Conservation (phyloP, 345 rosid species). For the Bruguiera parviflora region DNA sequence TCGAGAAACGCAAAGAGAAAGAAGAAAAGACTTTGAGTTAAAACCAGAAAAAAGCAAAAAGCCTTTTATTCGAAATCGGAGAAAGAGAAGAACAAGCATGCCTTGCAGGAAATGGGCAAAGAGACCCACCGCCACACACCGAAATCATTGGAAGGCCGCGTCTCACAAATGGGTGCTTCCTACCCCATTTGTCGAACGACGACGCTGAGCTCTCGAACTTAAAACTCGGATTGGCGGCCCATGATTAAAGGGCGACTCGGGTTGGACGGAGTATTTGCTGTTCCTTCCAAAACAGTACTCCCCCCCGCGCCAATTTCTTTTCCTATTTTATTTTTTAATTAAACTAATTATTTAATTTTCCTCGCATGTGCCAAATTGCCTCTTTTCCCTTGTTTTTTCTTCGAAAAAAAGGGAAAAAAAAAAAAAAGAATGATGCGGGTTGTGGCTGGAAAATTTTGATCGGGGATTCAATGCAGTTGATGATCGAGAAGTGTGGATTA, state of each 20-base stretch:
- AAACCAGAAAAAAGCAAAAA: neutral
- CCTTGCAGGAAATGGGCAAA: conserved; percentile 87
- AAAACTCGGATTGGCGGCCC: neutral
- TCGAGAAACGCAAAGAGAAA: neutral
- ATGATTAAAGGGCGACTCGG: conserved; percentile 6
- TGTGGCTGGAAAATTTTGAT: too few species aligned
- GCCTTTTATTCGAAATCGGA: neutral
- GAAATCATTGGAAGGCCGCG: conserved; percentile 96
- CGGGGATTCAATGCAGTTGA: too few species aligned
- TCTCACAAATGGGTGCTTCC: conserved; percentile 76
- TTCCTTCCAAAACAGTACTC: neutral
- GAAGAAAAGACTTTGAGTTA: neutral
- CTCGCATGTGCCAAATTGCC: too few species aligned
- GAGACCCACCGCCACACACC: conserved; percentile 69
- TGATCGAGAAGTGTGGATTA: too few species aligned
- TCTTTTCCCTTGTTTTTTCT: too few species aligned
- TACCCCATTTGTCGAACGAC: conserved; percentile 78
- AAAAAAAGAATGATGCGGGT: too few species aligned
- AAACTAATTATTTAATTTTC: too few species aligned
- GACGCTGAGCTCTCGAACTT: conserved; percentile 21
- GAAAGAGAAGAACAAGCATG: conserved; percentile 46
- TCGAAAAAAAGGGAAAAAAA: too few species aligned
- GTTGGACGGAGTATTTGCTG: conserved; percentile 7
- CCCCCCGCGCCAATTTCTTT: too few species aligned
- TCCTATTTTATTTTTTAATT: too few species aligned